Conservation (phyloP, 169 alveolate species). For the Eimeria necatrix region DNA sequence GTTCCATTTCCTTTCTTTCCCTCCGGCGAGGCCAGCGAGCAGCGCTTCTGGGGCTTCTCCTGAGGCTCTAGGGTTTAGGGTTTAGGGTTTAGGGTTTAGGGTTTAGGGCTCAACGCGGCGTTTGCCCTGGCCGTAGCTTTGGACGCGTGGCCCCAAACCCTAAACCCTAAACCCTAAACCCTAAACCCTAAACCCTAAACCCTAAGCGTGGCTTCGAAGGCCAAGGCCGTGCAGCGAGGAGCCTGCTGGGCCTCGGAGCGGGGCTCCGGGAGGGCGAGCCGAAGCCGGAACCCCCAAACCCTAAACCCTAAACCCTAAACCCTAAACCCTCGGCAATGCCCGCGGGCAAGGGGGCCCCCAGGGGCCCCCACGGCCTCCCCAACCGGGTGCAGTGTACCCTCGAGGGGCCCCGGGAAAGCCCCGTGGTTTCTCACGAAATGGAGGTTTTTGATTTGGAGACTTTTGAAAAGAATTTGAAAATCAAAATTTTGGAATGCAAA, state of each 20-base stretch:
- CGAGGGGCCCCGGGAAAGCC: background rate
- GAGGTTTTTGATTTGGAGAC: background rate
- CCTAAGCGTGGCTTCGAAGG: no score
- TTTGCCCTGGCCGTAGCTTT: background rate
- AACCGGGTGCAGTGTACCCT: background rate
- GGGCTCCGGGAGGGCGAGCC: background rate
- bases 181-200: background rate
- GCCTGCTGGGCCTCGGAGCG: no score
- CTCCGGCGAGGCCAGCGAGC: no score
- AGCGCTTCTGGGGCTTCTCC: no score
- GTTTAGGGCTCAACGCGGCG: background rate
- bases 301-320: constrained; percentile 6
- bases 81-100: constrained; percentile 17
- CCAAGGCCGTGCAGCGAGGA: no score
- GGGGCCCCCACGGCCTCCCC: background rate
- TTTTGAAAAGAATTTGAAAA: background rate
- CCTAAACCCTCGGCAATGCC: background rate
- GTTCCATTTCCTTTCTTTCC: background rate
- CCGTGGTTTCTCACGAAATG: background rate
- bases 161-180: background rate
- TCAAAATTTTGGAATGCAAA: background rate
- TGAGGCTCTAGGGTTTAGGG: background rate
- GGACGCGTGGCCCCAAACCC: background rate
- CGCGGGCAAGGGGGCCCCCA: background rate
- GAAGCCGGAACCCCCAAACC: background rate